phyloP scores from a whole-genome alignment of 1,284 basidiomycete species.

The Grifola frondosa region DNA sequence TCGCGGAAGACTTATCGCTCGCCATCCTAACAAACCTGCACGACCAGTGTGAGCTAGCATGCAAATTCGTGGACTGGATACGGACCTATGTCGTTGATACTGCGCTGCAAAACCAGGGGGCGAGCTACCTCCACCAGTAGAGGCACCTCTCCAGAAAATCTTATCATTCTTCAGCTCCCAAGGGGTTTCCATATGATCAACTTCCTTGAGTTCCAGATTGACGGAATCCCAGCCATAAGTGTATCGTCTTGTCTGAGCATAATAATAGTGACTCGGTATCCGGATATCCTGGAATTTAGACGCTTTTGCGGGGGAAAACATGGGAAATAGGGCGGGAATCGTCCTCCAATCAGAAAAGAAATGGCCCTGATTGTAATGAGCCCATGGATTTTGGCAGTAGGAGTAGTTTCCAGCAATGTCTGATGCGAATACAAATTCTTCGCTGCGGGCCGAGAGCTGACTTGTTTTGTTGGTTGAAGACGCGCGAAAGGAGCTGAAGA shows the following conservation, averaged over 20 bases:
- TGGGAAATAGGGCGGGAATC: constrained; percentile 81
- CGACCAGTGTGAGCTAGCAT: constrained; percentile 4
- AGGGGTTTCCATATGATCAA: constrained; percentile 80
- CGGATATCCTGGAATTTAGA: constrained; percentile 85
- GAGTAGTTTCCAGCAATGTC: constrained; percentile 65
- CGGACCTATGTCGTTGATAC: constrained; percentile 86
- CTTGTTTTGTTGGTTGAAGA: constrained; percentile 35
- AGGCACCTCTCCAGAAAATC: constrained; percentile 87
- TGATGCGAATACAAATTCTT: constrained; percentile 61
- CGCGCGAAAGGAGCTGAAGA: constrained; percentile 72
- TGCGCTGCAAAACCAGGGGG: constrained; percentile 81
- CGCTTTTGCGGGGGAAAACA: constrained; percentile 87
- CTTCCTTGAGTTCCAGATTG: constrained; percentile 64
- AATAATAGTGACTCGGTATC: constrained; percentile 94
- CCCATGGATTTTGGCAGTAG: constrained; percentile 81
- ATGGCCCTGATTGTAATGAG: constrained; percentile 85
- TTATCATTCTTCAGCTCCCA: constrained; percentile 76
- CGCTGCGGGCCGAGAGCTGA: constrained; percentile 34
- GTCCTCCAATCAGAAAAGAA: constrained; percentile 96
- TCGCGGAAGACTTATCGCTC: constrained; percentile 55
- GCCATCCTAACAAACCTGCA: constrained; percentile 77
- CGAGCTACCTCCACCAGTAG: constrained; percentile 87
- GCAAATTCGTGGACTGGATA: constrained; percentile 11
- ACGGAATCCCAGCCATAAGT: constrained; percentile 89
- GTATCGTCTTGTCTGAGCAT: constrained; percentile 77